Evolutionary conservation across 306 rosid species (phyloP).

Genomic region (Vachellia pachyceras): DNA sequence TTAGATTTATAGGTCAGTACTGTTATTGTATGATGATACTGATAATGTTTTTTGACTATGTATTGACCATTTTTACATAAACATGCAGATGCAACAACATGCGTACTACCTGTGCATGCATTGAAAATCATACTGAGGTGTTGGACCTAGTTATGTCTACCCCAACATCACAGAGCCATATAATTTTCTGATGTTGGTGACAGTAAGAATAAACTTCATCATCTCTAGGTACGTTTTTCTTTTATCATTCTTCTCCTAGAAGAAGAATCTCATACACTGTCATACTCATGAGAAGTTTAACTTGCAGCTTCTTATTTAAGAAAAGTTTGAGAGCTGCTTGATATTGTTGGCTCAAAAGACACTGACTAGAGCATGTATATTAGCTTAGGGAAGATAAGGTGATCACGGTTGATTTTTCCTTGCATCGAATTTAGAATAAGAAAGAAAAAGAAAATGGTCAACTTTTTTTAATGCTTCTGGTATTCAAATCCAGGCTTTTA

Average conservation of each 20-base stretch:
- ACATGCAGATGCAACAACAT: neutral
- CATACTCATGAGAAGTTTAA: no score
- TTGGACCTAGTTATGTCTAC: no score
- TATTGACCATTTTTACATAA: neutral
- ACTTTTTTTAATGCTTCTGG: neutral
- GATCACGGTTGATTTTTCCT: neutral
- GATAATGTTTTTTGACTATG: neutral
- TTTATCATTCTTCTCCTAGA: no score
- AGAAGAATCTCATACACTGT: no score
- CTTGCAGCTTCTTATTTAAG: no score
- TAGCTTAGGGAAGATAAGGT: neutral
- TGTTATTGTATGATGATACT: no score
- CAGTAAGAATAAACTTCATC: neutral
- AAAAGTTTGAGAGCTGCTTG: neutral
- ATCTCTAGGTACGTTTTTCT: no score
- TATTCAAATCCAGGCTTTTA: neutral
- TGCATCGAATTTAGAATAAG: neutral
- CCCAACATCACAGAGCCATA: neutral
- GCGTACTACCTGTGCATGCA: neutral
- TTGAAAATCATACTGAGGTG: neutral
- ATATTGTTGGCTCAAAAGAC: neutral
- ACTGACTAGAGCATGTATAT: neutral
- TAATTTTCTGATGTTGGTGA: neutral
- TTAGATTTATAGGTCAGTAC: no score
- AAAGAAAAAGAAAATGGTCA: neutral